Percentiles rank a stretch among this genome's conserved stretches.
Conservation (phyloP, 169 alveolate species). For the Blepharisma undulans region DNA sequence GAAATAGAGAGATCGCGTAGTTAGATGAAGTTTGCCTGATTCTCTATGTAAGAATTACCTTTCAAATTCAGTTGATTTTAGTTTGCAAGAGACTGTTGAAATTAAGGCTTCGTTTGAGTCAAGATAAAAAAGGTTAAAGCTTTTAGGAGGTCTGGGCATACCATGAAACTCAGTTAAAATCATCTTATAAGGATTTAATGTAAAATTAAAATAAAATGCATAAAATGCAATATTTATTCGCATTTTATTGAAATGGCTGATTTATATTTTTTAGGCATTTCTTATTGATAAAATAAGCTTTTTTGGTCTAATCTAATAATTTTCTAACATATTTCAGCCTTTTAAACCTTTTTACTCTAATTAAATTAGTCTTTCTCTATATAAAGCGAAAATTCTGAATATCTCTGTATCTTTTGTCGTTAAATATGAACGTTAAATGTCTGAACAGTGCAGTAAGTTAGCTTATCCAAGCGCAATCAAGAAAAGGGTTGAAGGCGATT, state of each 20-base stretch:
- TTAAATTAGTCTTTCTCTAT: neutral
- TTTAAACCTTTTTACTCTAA: neutral
- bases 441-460: neutral
- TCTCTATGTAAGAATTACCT: constrained; percentile 28
- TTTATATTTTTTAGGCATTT: neutral
- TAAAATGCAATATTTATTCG: neutral
- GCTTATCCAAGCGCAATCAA: constrained; percentile 26
- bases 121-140: constrained; percentile 25
- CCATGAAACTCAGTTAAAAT: constrained; percentile 10
- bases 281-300: neutral
- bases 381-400: neutral
- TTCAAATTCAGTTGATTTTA: neutral
- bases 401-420: neutral
- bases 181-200: neutral
- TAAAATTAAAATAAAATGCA: neutral
- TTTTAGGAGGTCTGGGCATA: neutral
- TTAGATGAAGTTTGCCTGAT: constrained; percentile 33
- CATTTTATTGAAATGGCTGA: neutral
- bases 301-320: neutral
- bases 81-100: constrained; percentile 4
- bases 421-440: neutral
- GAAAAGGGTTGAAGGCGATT: constrained; percentile 65
- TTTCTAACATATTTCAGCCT: neutral
- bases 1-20: constrained; percentile 27
- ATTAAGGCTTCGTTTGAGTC: constrained; percentile 26